Evolutionary conservation across 1,284 basidiomycete species (phyloP), one percentile per base, ranked within the genome.

Genomic region (Dichomitus squalens): DNA sequence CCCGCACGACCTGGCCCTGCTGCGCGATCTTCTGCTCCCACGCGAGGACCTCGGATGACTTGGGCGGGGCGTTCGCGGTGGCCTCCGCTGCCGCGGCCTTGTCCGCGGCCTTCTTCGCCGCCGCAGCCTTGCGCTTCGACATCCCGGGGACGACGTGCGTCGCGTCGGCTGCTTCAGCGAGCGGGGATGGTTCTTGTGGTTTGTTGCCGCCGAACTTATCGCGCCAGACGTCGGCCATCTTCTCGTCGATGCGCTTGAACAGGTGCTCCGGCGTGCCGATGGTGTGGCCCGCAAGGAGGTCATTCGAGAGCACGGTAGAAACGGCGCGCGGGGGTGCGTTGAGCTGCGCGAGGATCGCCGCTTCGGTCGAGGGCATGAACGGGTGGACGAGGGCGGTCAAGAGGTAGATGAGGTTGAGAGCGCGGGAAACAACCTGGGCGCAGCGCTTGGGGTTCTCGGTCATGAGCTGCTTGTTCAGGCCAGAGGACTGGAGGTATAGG

Each of bases 221-320:
- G 62, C 90, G 83, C 90, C 92, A 98, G 9, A 84, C 80, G 35
- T 93, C 88, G 39, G 89, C 91, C 87, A 92, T 92, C 73, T 87
- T 90, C 65, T 95, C 92, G 58, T 98, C 94, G 64, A 99, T 98
- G 70, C 86, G 88, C 79, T 92, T 94, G 82, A 99, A 98, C 64
- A 99, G 76, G 74, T 98, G 92, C 50, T 86, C 90, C 7, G 96
- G 93, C 65, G 84, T 88, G 55, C 93, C 93, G 60, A 98, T 87
- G 53, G 76, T 80, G 76, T 98, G 96, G 0, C 95, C 95, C 0
- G 87, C 84, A 33, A 97, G 81, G 56, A 99, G 87, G 71, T 98
- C 96, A 63, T 88, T 87, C 11, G 83, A 78, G 57, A 92, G 69
- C 18, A 77, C 78, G 38, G 82, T 79, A 1, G 93, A 88, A 1